These are phyloP conservation scores for Elongisporangium senticosum DNA, from an alignment of 352 stramenopile genomes.

Conservation along the genomic window DNA sequence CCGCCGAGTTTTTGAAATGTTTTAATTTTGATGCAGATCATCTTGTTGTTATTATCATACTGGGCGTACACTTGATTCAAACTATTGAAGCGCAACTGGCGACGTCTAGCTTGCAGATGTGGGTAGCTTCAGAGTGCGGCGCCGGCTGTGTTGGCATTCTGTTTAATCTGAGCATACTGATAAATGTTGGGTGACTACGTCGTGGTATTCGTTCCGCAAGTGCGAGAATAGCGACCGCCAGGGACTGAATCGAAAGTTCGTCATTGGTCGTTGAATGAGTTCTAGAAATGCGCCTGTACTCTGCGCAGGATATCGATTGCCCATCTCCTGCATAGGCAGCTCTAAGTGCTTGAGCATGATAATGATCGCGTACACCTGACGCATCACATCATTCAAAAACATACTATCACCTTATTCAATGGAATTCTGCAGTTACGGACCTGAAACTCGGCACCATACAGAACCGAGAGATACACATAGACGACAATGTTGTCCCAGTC, in stretches of 20 bases:
- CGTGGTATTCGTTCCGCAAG: conserved; percentile 45
- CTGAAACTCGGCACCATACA: conserved; percentile 59
- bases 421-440: conserved; percentile 11
- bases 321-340: conserved; percentile 25
- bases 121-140: too few relatives aligned
- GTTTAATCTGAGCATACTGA: background rate
- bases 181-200: conserved; percentile 13
- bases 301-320: conserved; percentile 15
- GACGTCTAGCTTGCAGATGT: too few relatives aligned
- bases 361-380: conserved; percentile 48
- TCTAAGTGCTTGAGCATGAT: conserved; percentile 45
- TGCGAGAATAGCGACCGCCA: conserved; percentile 34
- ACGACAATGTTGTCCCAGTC: conserved; percentile 55
- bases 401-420: background rate
- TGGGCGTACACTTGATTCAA: too few relatives aligned
- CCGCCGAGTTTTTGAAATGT: too few relatives aligned
- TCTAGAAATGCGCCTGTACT: conserved; percentile 24
- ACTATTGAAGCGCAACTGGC: too few relatives aligned
- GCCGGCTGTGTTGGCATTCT: too few relatives aligned
- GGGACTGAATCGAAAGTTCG: conserved; percentile 35
- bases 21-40: too few relatives aligned
- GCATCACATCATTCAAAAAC: background rate
- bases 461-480: conserved; percentile 42
- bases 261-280: conserved; percentile 35
- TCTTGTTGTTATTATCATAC: too few relatives aligned